Conservation (phyloP, 495 filamentous ascomycete species). For the Trichodelitschia bisporula region DNA sequence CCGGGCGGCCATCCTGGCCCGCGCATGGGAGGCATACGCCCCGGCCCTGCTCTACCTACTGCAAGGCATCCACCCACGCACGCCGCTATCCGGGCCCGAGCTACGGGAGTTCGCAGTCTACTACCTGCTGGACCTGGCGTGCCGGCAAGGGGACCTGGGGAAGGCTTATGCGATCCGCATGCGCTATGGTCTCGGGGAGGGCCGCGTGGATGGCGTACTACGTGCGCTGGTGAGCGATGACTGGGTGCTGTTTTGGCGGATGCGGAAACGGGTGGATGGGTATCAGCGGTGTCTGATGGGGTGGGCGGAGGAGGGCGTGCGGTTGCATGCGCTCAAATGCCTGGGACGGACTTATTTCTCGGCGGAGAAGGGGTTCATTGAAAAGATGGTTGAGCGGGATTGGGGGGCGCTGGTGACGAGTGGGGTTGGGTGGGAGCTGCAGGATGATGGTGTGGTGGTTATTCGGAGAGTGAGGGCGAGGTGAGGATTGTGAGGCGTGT, state of each 20-base stretch:
- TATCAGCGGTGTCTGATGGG: conserved; percentile 56
- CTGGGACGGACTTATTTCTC: conserved; percentile 60
- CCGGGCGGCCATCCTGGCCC: conserved; percentile 51
- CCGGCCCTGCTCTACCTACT: conserved; percentile 66
- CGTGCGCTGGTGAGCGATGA: conserved; percentile 52
- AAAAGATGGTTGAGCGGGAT: conserved; percentile 27
- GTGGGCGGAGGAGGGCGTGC: conserved; percentile 45
- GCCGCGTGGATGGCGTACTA: conserved; percentile 39
- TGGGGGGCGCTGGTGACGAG: conserved; percentile 49
- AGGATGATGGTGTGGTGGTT: too few relatives aligned
- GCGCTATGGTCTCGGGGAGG: conserved; percentile 29
- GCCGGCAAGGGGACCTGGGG: conserved; percentile 49
- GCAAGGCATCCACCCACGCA: conserved; percentile 34
- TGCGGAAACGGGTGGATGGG: conserved; percentile 47
- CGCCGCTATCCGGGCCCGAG: conserved; percentile 40
- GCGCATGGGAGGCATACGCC: conserved; percentile 68
- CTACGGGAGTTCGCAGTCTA: conserved; percentile 57
- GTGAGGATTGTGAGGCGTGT: conserved; percentile 44
- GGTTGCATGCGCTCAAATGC: conserved; percentile 53
- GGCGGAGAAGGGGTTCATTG: conserved; percentile 38
- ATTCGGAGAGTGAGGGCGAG: conserved; percentile 12
- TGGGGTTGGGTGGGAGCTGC: conserved; percentile 60
- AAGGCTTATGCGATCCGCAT: conserved; percentile 41
- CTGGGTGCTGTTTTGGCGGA: conserved; percentile 53
- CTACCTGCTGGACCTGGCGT: conserved; percentile 68